Base-by-base conservation (phyloP, 305 asterid species). In the Solanum hybrid region DNA sequence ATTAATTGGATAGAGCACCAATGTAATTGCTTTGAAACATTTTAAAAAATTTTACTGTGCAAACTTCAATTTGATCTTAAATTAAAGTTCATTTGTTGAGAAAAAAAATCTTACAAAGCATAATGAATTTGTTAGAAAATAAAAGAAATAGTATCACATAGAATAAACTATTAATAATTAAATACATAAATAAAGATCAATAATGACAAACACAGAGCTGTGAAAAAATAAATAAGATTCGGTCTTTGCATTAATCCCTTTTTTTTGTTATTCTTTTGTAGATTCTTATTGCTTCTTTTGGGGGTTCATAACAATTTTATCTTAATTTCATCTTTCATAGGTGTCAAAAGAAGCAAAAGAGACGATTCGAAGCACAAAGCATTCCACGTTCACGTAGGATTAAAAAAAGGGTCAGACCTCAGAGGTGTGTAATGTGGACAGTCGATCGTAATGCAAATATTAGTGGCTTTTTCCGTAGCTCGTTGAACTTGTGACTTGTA, bases 251-350 rank as follows among this genome's bases (percentile, higher is more conserved):
- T 51, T 79, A 36, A 78, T 84, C 31, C 29, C 4, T 17, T 29
- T 26, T 13, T 14, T 26, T 41, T 32, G 33, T 33, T 77, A 17
- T 78, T 84, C 70, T 57, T 29, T 26, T 31, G 33, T 51, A 57
- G 88, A 84, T 84, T 4, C 88, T 84, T 84, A 20, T 84, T 84
- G 31, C 27, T 51, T 51, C 76, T 84, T 84, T 84, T 84, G n/a
- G 22, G 88, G 88, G 88, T 84, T 84, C 77, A 84, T 15, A 84
- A 22, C 39, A 45, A 17, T 20, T 51, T 84, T 84, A 84, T 84
- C 77, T 51, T 51, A 31, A 31, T 84, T 27, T 84, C 32, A 84
- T 84, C 76, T 10, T 2, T 84, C n/a, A 51, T 84, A 51, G 41
- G 13, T 84, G 88, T 84, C 77, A 57, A 7, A 45, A 45, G 88